These are phyloP conservation scores for Rhinocladiella similis DNA, from an alignment of 2,329 filamentous ascomycete species.

Conservation along the genomic window DNA sequence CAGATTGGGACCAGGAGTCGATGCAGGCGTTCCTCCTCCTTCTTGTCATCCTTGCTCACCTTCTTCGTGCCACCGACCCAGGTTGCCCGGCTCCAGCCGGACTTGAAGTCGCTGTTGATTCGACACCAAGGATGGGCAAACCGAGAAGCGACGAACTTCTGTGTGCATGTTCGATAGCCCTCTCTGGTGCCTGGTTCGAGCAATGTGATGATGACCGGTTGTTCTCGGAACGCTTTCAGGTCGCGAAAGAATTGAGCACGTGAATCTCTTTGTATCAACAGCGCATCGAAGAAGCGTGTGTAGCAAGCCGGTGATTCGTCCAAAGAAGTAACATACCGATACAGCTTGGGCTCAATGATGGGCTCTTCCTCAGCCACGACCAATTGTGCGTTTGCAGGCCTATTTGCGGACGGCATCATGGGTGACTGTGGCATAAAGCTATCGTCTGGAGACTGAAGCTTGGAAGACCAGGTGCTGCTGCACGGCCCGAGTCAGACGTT, in stretches of 20 bases:
- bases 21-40: constrained; percentile 28
- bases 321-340: constrained; percentile 25
- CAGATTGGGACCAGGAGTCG: constrained; percentile 30
- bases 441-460: too few species aligned
- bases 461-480: too few species aligned
- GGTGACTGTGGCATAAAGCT: neutral
- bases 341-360: constrained; percentile 13
- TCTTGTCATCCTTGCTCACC: constrained; percentile 13
- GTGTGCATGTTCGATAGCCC: constrained; percentile 20
- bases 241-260: constrained; percentile 26
- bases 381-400: constrained; percentile 1
- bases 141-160: constrained; percentile 19
- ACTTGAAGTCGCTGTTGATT: constrained; percentile 14
- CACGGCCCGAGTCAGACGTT: too few species aligned
- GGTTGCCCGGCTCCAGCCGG: constrained; percentile 14
- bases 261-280: constrained; percentile 24
- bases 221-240: constrained; percentile 27
- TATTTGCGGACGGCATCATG: neutral
- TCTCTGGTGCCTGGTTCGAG: constrained; percentile 16
- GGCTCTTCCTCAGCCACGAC: constrained; percentile 10
- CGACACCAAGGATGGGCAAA: constrained; percentile 31
- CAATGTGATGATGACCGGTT: constrained; percentile 18
- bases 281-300: constrained; percentile 27
- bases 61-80: constrained; percentile 17
- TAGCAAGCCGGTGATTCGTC: constrained; percentile 23